These are phyloP conservation scores for Tolypocladium ovalisporum DNA, from an alignment of 2,329 filamentous ascomycete species.

Conservation along the genomic window DNA sequence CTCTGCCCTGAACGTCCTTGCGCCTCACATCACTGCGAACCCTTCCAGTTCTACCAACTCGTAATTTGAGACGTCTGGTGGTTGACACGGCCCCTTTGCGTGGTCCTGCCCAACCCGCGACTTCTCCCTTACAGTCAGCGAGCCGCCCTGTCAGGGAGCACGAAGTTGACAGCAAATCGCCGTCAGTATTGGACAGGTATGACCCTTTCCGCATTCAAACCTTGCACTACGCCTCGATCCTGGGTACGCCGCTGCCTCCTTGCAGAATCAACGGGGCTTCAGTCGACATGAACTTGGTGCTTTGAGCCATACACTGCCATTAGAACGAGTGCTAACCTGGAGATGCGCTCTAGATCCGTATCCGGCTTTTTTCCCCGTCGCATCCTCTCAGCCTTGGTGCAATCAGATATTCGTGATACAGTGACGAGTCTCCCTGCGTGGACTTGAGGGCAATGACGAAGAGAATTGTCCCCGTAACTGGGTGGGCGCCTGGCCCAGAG, in stretches of 20 bases:
- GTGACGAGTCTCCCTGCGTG: too few relatives aligned
- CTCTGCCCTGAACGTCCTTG: not conserved
- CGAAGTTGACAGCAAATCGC: too few relatives aligned
- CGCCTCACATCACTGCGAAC: not conserved
- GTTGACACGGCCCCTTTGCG: not conserved
- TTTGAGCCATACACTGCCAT: not conserved
- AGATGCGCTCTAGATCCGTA: not conserved
- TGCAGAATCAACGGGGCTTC: too few relatives aligned
- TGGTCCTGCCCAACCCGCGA: not conserved
- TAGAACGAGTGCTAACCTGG: not conserved
- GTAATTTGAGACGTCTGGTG: not conserved
- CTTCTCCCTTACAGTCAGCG: not conserved
- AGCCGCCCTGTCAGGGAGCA: not conserved
- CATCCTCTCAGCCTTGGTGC: too few relatives aligned
- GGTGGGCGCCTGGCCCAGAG: conserved; percentile 32
- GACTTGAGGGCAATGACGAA: conserved; percentile 17
- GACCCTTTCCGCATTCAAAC: too few relatives aligned
- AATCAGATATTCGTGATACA: too few relatives aligned
- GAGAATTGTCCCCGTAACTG: conserved; percentile 27
- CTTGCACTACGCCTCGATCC: too few relatives aligned
- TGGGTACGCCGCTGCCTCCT: too few relatives aligned
- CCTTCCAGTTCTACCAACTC: too few relatives aligned
- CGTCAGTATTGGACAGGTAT: not conserved
- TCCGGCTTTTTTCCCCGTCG: not conserved
- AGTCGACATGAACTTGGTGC: not conserved